phyloP scores from a whole-genome alignment of 306 rosid genomes.

The Fragaria vesca region DNA sequence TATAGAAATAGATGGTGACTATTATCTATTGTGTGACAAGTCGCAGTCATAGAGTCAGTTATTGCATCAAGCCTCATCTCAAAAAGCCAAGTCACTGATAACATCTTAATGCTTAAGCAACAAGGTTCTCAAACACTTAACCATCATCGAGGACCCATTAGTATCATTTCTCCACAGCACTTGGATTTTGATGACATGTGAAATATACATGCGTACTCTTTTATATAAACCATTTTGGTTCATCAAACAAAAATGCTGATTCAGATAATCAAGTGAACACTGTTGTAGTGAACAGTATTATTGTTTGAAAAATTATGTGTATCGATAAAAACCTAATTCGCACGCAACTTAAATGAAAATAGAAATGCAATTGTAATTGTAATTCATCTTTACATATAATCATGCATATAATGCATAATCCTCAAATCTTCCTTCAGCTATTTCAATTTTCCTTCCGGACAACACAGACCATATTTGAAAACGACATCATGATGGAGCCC shows the following conservation, averaged over 20 bases:
- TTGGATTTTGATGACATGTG: not conserved
- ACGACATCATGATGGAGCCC: not conserved
- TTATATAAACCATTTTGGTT: too few species aligned
- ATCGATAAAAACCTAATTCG: too few species aligned
- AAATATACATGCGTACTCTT: too few species aligned
- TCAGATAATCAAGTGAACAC: too few species aligned
- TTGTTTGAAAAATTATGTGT: too few species aligned
- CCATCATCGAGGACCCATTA: too few species aligned
- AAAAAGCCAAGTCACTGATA: not conserved
- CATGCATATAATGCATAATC: too few species aligned
- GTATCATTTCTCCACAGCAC: too few species aligned
- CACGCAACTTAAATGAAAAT: too few species aligned
- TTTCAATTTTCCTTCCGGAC: not conserved
- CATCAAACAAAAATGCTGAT: too few species aligned
- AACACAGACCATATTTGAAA: not conserved
- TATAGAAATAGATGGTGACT: not conserved
- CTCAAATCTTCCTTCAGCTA: not conserved
- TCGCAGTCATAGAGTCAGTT: not conserved
- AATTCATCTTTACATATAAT: too few species aligned
- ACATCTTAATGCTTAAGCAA: not conserved
- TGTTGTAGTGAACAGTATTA: accelerated
- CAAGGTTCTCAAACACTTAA: not conserved
- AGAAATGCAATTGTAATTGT: too few species aligned
- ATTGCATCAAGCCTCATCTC: not conserved
- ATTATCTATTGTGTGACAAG: not conserved